phyloP scores from a whole-genome alignment of 2,329 filamentous ascomycete genomes.

The Aspergillus uvarum region DNA sequence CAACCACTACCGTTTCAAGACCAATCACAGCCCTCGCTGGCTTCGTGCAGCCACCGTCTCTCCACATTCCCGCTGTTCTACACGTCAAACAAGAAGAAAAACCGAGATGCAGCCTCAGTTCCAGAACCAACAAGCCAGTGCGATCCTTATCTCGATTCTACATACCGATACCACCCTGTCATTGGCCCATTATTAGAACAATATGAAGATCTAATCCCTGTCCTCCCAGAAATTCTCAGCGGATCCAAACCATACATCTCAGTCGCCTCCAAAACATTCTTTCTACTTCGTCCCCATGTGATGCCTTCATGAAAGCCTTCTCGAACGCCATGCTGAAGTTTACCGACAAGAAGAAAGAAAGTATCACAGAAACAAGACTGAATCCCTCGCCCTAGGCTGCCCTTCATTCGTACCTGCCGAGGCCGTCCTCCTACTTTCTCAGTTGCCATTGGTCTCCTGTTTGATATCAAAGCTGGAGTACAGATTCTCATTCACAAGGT shows the following conservation, averaged over 20 bases:
- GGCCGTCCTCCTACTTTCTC: neutral
- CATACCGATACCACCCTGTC: neutral
- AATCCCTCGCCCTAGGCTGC: neutral
- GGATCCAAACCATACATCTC: neutral
- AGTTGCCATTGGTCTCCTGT: neutral
- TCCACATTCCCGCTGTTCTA: neutral
- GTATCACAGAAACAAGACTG: neutral
- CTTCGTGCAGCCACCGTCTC: neutral
- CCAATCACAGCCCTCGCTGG: neutral
- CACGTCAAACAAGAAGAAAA: neutral
- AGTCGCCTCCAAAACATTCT: neutral
- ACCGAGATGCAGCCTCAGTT: neutral
- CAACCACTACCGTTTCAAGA: neutral
- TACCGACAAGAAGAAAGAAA: neutral
- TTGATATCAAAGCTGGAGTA: neutral
- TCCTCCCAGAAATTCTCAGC: neutral
- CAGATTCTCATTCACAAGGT: too few relatives aligned
- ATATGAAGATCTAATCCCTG: constrained; percentile 8
- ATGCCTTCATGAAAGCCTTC: neutral
- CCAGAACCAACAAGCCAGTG: neutral
- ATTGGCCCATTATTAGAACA: constrained; percentile 7
- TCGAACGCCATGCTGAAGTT: neutral
- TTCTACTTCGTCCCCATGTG: neutral
- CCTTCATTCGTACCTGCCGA: neutral
- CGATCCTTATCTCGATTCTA: neutral